A percentile compares a stretch with the other conserved stretches of the same genome.
Evolutionary conservation across 768 basidiomycete genomes (phyloP).

Genomic region (Suillus tomentosus): DNA sequence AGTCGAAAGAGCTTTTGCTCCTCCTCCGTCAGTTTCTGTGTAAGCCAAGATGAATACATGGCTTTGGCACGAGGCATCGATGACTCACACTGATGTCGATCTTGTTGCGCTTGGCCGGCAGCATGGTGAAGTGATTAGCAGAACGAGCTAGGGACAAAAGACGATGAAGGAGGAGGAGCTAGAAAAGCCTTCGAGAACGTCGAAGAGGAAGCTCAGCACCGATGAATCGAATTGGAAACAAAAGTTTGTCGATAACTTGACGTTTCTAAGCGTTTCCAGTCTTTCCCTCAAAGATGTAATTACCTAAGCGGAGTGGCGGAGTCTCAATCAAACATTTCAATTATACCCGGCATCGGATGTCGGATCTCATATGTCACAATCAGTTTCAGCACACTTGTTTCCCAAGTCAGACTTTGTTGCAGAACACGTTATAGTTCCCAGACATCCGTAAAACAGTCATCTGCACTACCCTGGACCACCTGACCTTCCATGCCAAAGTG

Average conservation of each 20-base stretch:
- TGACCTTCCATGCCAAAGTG: slow-evolving; percentile 3
- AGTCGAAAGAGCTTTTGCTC: slow-evolving; percentile 93
- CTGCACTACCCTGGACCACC: not conserved
- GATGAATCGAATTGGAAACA: slow-evolving; percentile 2
- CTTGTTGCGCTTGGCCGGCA: slow-evolving; percentile 84
- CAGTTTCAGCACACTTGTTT: slow-evolving; percentile 4
- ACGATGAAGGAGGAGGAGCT: slow-evolving; percentile 28
- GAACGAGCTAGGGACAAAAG: slow-evolving; percentile 15
- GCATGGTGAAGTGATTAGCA: slow-evolving; percentile 48
- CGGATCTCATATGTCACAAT: slow-evolving; percentile 34
- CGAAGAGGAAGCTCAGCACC: slow-evolving; percentile 7
- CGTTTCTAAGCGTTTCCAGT: slow-evolving; percentile 16
- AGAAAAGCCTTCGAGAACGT: slow-evolving; percentile 22
- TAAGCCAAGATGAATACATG: slow-evolving; percentile 15
- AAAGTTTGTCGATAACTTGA: slow-evolving; percentile 8
- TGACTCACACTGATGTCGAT: slow-evolving; percentile 86
- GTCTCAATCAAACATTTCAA: slow-evolving; percentile 19
- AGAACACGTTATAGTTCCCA: slow-evolving; percentile 16
- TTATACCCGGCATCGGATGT: slow-evolving; percentile 12
- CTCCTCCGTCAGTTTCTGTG: slow-evolving; percentile 79
- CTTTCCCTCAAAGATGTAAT: slow-evolving; percentile 22
- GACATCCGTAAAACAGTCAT: slow-evolving; percentile 15
- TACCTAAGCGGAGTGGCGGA: slow-evolving; percentile 32
- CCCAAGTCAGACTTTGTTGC: slow-evolving; percentile 9
- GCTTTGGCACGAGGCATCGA: slow-evolving; percentile 11